Base-by-base conservation (phyloP, 495 filamentous ascomycete genomes). In the Xylaria scruposa region DNA sequence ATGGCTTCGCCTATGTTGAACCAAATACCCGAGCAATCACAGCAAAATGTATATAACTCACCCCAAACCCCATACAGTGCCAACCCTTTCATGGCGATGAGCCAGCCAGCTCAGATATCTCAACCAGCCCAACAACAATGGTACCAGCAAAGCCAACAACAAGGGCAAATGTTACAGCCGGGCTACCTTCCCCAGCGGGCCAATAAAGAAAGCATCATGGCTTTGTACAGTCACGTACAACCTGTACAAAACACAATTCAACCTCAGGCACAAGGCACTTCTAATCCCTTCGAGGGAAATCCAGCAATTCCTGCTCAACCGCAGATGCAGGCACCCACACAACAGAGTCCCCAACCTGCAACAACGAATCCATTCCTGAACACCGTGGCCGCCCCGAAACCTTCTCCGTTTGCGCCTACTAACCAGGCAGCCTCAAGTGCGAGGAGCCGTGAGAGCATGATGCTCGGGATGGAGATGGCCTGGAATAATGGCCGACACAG, bases 381-480 rank as follows among this genome's bases (percentile, higher is more conserved):
- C 63, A 73, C 38, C 31, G 74, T 70, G 47, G 49, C 33, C 53
- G 67, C 44, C 58, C 56, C 77, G 21, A 65, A 49, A n/a, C 38
- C 72, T 40, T 47, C 62, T 62, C 31, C 36, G 33, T 42, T 73
- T 73, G 71, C 76, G 68, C 72, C 72, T 4, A 65, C 64, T 62
- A 93, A 97, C 65, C 49, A 42, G 15, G 62, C 56, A 29, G 17
- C 72, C 12, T 72, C 72, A 9, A 58, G 71, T 51, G 75, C 73
- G 75, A 89, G 91, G 73, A 98, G 94, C 80, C 90, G 96, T 72
- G 96, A 97, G 75, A 98, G 95, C 76, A 91, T 97, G 70, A 94
- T 92, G 77, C 87, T 97, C 79, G 92, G 83, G 69, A 83, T 80
- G 72, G 90, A 89, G 74, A 53, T 90, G 90, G 84, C 91, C 86